Evolutionary conservation across 2,329 filamentous ascomycete genomes (phyloP), one percentile per base, ranked within the genome.

Genomic region (Diaporthe ampelina): DNA sequence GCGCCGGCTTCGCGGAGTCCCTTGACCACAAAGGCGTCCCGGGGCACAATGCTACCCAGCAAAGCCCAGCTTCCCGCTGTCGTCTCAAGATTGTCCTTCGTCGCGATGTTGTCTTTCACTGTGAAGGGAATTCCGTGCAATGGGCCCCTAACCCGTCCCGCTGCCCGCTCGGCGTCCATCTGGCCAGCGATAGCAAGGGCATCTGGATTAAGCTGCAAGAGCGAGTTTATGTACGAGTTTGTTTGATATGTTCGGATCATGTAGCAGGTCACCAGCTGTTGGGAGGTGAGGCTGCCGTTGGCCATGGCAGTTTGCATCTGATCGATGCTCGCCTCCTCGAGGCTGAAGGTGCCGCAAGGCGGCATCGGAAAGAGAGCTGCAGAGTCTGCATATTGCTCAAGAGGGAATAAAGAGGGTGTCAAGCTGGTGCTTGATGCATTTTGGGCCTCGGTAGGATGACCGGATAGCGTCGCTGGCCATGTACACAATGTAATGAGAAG

Each of bases 41-140:
- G 87, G 3, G 92, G 92, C 0, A 93, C 90, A 0, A 91, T 83
- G 59, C 87, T 91, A 1, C 93, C 93, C 1, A 93, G 81, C 0
- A 95, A 86, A 24, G 91, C 91, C 88, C 86, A 92, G 78, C 88
- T 91, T 0, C 94, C 94, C 0, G 93, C 93, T 0, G 93, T 95
- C 0, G 93, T 95, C 79, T 95, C 88, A 88, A 95, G 89, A 69
- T 88, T 88, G 80, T 94, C 93, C 76, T 90, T 91, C 11, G 89
- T 91, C 32, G 87, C 91, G 72, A 94, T 92, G 79, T 92, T 93
- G 80, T 95, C 93, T 82, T 95, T 95, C 76, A 94, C 89, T 3
- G 93, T 85, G 80, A 94, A 94, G 0, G 94, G 93, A 57, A 95
- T 94, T 4, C 93, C 93, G 80, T 95, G 93, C 1, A 95, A 86